A percentile compares a stretch with the other conserved stretches of the same genome.
Evolutionary conservation across 345 rosid species (phyloP).

Genomic region (Rhodamnia rubescens): DNA sequence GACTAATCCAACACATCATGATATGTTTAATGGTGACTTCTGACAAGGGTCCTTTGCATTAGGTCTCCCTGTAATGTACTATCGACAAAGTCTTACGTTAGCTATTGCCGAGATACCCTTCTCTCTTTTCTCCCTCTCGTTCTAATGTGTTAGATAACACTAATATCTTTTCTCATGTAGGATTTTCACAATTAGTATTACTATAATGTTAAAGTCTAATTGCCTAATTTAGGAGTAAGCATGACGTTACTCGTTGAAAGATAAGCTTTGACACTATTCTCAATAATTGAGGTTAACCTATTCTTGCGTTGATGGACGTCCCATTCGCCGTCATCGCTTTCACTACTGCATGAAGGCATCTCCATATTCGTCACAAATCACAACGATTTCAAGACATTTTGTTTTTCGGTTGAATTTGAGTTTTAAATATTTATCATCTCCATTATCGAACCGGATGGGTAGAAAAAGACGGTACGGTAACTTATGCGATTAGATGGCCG

Average conservation of each 20-base stretch:
- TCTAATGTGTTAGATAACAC: neutral
- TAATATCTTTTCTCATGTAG: neutral
- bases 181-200: neutral
- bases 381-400: neutral
- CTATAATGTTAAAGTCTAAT: neutral
- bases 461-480: accelerated
- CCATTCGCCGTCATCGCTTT: neutral
- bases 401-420: neutral
- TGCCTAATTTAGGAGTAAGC: neutral
- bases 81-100: neutral
- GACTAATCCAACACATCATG: neutral
- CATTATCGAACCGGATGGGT: neutral
- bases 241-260: too few relatives aligned
- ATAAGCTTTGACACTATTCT: neutral
- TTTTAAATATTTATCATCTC: neutral
- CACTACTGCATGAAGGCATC: neutral
- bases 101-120: neutral
- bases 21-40: neutral
- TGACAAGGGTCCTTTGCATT: neutral
- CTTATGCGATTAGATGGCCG: neutral
- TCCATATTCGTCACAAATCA: neutral
- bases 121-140: neutral
- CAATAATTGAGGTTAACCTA: neutral
- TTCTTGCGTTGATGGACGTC: neutral
- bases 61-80: neutral